phyloP scores from a whole-genome alignment of 2,329 filamentous ascomycete species.

The Drechslera avenae region DNA sequence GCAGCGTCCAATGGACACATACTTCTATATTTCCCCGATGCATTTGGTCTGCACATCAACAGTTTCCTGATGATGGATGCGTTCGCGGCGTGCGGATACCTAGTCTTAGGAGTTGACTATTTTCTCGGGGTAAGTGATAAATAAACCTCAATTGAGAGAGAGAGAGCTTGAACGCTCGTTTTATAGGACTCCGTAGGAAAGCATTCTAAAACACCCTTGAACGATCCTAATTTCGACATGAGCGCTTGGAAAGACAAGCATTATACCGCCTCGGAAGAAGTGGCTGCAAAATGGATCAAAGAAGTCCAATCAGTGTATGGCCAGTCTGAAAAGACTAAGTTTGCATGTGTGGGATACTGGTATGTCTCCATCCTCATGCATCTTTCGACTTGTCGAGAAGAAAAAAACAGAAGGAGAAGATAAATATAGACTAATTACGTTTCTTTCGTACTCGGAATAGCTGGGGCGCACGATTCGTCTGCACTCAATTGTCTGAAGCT shows the following conservation, averaged over 20 bases:
- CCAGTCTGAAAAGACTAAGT: constrained; percentile 45
- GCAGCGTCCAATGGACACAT: constrained; percentile 50
- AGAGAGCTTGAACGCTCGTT: too few relatives aligned
- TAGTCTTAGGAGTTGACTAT: constrained; percentile 53
- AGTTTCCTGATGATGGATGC: constrained; percentile 55
- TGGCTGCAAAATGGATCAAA: constrained; percentile 54
- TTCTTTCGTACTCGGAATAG: too few relatives aligned
- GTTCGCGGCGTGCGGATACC: constrained; percentile 54
- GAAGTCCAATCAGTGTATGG: constrained; percentile 48
- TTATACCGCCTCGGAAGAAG: constrained; percentile 49
- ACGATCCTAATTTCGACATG: constrained; percentile 51
- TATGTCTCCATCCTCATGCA: too few relatives aligned
- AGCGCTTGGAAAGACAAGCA: constrained; percentile 58
- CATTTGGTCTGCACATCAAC: constrained; percentile 54
- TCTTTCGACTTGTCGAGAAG: too few relatives aligned
- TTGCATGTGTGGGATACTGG: constrained; percentile 51
- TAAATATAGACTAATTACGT: too few relatives aligned
- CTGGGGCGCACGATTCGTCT: constrained; percentile 54
- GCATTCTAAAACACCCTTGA: constrained; percentile 43
- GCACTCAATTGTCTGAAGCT: constrained; percentile 48
- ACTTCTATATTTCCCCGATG: constrained; percentile 55
- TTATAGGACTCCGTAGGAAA: constrained; percentile 53
- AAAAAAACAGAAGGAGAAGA: too few relatives aligned
- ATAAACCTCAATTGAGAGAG: not conserved
- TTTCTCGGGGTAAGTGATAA: constrained; percentile 50